Evolutionary conservation across 75 land plant genomes (phyloP), one percentile per base, ranked within the genome.

Genomic region (Cupressus sempervirens): DNA sequence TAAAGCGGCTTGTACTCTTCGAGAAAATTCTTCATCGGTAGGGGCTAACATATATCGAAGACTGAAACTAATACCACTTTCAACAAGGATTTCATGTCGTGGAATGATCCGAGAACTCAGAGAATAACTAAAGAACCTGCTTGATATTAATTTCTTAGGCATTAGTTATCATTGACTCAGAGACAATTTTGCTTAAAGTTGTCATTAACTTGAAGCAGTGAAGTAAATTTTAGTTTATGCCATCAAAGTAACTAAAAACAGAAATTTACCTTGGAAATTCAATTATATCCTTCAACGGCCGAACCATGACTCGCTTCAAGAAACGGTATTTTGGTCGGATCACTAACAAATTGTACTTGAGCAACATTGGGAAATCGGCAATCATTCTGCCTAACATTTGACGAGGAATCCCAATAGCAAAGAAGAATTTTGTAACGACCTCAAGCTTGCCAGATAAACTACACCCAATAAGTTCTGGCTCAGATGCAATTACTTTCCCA

Each of bases 61-160:
- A 41, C 86, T 88, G 62, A 96, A 92, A 43, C 88, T 93, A 30
- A 94, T n/a, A 36, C 92, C 91, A 83, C 93, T 94, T 50, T 87
- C 88, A 70, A 88, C 91, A 73, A 96, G 67, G 29, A 92, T 84
- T 75, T 92, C 50, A 85, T 97, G 94, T 91, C 99, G 91, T 38
- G 98, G 98, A 82, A 88, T 87, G 84, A 97, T 97, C 74, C 99
- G 88, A 11, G 83, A 90, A 18, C 93, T 92, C 30, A 97, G 87
- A 50, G 99, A 94, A 86, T 97, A 96, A 87, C 99, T 97, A 89
- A 97, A 96, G 81, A 90, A 94, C 92, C 99, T 97, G 93, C n/a
- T 45, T 41, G 11, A 40, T 23, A 41, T 40, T 20, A 80, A 41
- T 23, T 23, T 41, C 40, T 80, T 34, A 18, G n/a, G 40, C 0